A percentile compares a stretch with the other conserved stretches of the same genome.
Conservation (phyloP, 345 rosid genomes). For the Aurinia saxatilis region DNA sequence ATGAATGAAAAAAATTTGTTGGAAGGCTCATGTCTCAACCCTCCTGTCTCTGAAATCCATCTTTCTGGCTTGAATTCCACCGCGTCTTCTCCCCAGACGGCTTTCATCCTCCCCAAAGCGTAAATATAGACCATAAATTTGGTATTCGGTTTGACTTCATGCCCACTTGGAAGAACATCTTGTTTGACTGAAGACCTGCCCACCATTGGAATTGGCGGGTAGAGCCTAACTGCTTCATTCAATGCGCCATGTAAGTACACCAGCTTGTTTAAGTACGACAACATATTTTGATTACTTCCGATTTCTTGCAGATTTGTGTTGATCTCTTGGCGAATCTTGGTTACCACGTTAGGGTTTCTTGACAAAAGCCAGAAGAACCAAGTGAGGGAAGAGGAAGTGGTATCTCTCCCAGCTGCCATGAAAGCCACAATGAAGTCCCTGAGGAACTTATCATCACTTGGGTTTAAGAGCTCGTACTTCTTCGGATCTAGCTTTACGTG, state of each 20-base stretch:
- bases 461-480: slow-evolving; percentile 17
- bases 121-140: slow-evolving; percentile 23
- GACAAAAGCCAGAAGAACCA: too few relatives aligned
- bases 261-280: slow-evolving; percentile 17
- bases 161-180: slow-evolving; percentile 26
- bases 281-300: too few relatives aligned
- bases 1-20: slow-evolving; percentile 27
- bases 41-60: slow-evolving; percentile 28
- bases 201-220: slow-evolving; percentile 27
- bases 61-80: slow-evolving; percentile 14
- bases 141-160: slow-evolving; percentile 10
- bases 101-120: slow-evolving; percentile 27
- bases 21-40: slow-evolving; percentile 10
- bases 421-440: slow-evolving; percentile 25
- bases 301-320: slow-evolving; percentile 1
- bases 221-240: slow-evolving; percentile 21
- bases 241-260: slow-evolving; percentile 38
- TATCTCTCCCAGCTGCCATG: slow-evolving; percentile 27
- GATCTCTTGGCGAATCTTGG: slow-evolving; percentile 29
- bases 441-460: slow-evolving; percentile 21
- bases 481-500: slow-evolving; percentile 9
- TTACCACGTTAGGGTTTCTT: slow-evolving; percentile 9
- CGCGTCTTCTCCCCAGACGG: slow-evolving; percentile 27
- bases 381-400: slow-evolving; percentile 25
- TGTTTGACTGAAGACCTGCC: slow-evolving; percentile 22